Percentiles rank a stretch among this genome's conserved stretches.
These are phyloP conservation scores for Penicillium psychrofluorescens DNA, from an alignment of 495 filamentous ascomycete species.

Conservation along the genomic window DNA sequence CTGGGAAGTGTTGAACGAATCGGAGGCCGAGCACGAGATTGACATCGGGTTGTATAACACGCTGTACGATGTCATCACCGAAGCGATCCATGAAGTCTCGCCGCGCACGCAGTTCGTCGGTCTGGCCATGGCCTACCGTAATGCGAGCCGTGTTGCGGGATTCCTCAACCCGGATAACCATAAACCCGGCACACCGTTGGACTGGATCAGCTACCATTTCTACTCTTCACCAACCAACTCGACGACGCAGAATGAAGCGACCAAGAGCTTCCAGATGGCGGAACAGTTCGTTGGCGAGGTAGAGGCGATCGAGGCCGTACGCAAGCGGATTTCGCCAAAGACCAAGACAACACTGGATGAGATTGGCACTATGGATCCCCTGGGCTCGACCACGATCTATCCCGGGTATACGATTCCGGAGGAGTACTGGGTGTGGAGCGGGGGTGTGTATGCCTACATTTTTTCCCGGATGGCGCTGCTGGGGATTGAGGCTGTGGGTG, in stretches of 20 bases:
- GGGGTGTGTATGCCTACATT: slow-evolving; percentile 3
- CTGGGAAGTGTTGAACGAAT: slow-evolving; percentile 1
- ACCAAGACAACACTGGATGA: not conserved
- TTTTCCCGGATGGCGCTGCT: not conserved
- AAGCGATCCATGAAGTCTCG: slow-evolving; percentile 2
- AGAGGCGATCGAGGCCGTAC: not conserved
- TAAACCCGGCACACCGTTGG: not conserved
- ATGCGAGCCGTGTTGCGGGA: slow-evolving; percentile 1
- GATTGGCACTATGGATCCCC: slow-evolving; percentile 2
- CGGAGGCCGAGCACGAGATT: slow-evolving; percentile 2
- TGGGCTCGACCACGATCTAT: not conserved
- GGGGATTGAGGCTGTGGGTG: slow-evolving; percentile 3
- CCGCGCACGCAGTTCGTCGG: slow-evolving; percentile 1
- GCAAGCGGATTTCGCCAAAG: not conserved
- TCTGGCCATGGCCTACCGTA: slow-evolving; percentile 4
- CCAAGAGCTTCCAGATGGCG: slow-evolving; percentile 1
- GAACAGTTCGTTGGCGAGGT: slow-evolving; percentile 1
- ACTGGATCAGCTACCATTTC: slow-evolving; percentile 5
- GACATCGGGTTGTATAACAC: not conserved
- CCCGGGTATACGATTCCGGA: slow-evolving; percentile 1
- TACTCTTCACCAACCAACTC: not conserved
- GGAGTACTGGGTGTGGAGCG: slow-evolving; percentile 3
- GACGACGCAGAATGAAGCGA: not conserved
- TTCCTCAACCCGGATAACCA: slow-evolving; percentile 3
- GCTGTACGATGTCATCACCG: slow-evolving; percentile 1